These are phyloP conservation scores for Lolium multiflorum DNA, from an alignment of 176 grass and related monocot species.

Conservation along the genomic window DNA sequence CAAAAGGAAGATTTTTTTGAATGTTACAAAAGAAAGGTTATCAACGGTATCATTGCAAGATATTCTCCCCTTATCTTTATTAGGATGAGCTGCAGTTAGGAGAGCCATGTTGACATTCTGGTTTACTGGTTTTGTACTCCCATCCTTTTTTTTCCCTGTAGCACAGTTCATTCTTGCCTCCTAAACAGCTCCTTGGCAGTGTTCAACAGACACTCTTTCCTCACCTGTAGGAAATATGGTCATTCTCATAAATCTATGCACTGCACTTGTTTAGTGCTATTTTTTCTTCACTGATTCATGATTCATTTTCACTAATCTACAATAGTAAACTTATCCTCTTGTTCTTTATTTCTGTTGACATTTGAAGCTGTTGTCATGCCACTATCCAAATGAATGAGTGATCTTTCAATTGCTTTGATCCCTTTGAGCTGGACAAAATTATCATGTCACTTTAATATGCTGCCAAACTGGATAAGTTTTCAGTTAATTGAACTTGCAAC, in stretches of 20 bases:
- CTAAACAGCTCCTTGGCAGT: background rate
- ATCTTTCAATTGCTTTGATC: background rate
- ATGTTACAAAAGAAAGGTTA: background rate
- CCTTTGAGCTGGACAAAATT: background rate
- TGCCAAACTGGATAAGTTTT: background rate
- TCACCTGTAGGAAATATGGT: constrained; percentile 13
- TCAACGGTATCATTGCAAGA: background rate
- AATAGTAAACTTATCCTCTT: background rate
- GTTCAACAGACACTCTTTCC: background rate
- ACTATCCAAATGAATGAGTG: background rate
- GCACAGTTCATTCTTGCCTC: background rate
- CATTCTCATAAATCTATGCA: background rate
- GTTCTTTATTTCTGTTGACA: background rate
- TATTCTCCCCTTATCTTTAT: background rate
- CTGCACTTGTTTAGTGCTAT: background rate
- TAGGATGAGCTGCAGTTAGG: background rate
- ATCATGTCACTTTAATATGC: background rate
- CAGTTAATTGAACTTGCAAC: background rate
- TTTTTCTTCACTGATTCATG: background rate
- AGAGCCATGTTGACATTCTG: background rate
- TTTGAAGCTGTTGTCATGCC: constrained; percentile 2
- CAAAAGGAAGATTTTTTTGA: too few relatives aligned
- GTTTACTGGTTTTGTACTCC: background rate
- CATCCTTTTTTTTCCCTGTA: background rate
- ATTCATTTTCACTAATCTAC: background rate